A percentile compares a stretch with the other conserved stretches of the same genome.
phyloP scores from a whole-genome alignment of 2,329 filamentous ascomycete species.

The Xylariomycetidae sp. region DNA sequence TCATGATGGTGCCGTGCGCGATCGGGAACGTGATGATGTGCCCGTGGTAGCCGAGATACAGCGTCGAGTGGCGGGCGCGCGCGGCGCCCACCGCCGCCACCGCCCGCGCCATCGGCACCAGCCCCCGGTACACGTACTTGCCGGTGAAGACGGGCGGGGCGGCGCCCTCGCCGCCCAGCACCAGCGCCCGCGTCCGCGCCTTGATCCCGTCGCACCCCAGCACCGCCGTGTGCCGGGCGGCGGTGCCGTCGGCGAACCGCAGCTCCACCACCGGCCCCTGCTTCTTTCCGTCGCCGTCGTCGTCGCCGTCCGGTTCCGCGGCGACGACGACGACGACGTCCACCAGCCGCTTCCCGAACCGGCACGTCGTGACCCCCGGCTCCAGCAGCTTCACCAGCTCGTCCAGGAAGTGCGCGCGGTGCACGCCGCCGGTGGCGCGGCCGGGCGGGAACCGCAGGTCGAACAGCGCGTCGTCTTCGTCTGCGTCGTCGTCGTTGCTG shows the following conservation, averaged over 20 bases:
- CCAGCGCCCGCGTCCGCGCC: conserved; percentile 43
- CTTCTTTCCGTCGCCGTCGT: too few relatives aligned
- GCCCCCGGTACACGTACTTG: conserved; percentile 42
- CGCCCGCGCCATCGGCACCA: conserved; percentile 45
- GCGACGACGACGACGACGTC: conserved; percentile 27
- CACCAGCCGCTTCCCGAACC: conserved; percentile 31
- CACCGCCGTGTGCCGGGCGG: conserved; percentile 33
- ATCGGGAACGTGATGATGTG: conserved; percentile 56
- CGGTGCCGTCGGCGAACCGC: conserved; percentile 33
- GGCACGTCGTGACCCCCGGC: conserved; percentile 17
- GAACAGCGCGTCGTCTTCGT: conserved; percentile 17
- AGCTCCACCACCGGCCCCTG: too few relatives aligned
- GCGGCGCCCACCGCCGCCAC: conserved; percentile 40
- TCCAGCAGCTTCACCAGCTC: conserved; percentile 34
- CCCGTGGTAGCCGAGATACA: conserved; percentile 40
- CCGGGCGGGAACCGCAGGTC: conserved; percentile 13
- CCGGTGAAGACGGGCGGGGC: conserved; percentile 28
- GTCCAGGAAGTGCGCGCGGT: conserved; percentile 34
- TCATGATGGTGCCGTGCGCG: conserved; percentile 22
- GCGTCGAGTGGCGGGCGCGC: conserved; percentile 20
- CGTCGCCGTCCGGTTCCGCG: conserved; percentile 11
- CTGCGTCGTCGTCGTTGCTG: conserved; percentile 12
- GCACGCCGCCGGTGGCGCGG: conserved; percentile 18
- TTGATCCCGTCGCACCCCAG: conserved; percentile 63
- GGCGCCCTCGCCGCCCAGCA: conserved; percentile 37